phyloP scores from a whole-genome alignment of 306 rosid species.

The Prunus persica region Prunus_persica_NCBIv2 NC_034009.1:37672501-37673000 shows the following conservation, averaged over 20 bases:
- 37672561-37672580: background rate
- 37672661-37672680: background rate
- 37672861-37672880: no score
- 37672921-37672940: background rate
- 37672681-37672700: background rate
- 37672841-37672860: no score
- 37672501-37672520: slow-evolving; percentile 35
- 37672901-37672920: background rate
- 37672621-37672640: slow-evolving; percentile 14
- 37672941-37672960: no score
- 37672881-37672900: background rate
- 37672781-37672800: no score
- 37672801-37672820: no score
- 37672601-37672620: background rate
- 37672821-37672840: no score
- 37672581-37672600: slow-evolving; percentile 23
- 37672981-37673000: no score
- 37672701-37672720: background rate
- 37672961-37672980: no score
- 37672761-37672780: background rate
- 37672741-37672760: background rate
- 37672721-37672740: background rate
- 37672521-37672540: background rate
- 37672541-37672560: background rate
- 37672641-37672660: slow-evolving; percentile 12